Evolutionary conservation across 169 alveolate genomes (phyloP).

Genomic region (Haemoproteus tartakovskyi): DNA sequence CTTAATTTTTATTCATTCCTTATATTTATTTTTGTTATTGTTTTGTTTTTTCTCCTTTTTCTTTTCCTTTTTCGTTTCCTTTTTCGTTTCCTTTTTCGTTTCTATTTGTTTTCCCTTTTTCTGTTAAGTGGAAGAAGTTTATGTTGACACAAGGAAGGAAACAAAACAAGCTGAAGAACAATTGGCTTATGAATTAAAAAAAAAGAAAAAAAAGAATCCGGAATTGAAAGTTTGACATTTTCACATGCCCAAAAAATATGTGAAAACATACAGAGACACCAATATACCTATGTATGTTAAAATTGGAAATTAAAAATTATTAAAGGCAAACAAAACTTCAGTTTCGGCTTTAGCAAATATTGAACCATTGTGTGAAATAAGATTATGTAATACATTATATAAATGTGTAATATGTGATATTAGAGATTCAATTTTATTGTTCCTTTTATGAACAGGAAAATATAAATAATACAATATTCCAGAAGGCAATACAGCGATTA

Average conservation of each 20-base stretch:
- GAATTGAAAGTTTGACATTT: slow-evolving; percentile 49
- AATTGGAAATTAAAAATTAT: background rate
- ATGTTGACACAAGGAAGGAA: slow-evolving; percentile 52
- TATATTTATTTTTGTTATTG: background rate
- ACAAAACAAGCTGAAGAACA: slow-evolving; percentile 1
- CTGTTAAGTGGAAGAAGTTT: slow-evolving; percentile 36
- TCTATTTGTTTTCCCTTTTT: background rate
- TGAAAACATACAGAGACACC: slow-evolving; percentile 49
- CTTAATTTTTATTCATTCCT: background rate
- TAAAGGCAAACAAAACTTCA: background rate
- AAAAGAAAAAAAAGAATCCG: slow-evolving; percentile 12
- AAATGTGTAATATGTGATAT: too few species aligned
- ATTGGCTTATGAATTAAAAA: too few species aligned
- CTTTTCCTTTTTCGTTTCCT: too few species aligned
- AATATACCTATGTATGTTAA: slow-evolving; percentile 45
- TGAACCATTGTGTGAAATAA: background rate
- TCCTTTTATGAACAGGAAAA: slow-evolving; percentile 54
- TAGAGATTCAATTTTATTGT: too few species aligned
- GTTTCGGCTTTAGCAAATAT: too few species aligned
- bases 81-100: too few species aligned
- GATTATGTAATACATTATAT: background rate
- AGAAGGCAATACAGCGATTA: slow-evolving; percentile 46
- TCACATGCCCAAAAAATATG: slow-evolving; percentile 64
- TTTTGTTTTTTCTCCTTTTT: too few species aligned
- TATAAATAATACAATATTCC: slow-evolving; percentile 36